Percentiles rank a stretch among this genome's conserved stretches.
phyloP scores from a whole-genome alignment of 2,329 filamentous ascomycete species.

The Epicoccum sorghinum region DNA sequence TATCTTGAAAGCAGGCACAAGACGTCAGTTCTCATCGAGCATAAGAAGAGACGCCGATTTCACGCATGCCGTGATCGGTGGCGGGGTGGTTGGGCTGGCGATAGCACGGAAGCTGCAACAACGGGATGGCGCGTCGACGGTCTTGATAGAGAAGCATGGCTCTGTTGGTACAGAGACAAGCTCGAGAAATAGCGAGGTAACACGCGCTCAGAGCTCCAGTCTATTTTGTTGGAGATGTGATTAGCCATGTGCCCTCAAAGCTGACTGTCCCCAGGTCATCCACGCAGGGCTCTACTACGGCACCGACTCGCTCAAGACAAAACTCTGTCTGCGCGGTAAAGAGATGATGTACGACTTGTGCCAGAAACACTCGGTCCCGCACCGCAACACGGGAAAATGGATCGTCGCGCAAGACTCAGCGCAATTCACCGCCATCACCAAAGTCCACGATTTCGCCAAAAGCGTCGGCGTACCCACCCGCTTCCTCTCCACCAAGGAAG shows the following conservation, averaged over 20 bases:
- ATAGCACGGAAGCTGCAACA: conserved; percentile 74
- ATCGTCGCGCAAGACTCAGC: conserved; percentile 82
- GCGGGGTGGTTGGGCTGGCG: conserved; percentile 79
- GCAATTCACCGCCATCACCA: conserved; percentile 69
- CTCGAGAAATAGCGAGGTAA: conserved; percentile 83
- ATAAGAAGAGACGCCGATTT: conserved; percentile 59
- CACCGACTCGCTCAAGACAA: conserved; percentile 75
- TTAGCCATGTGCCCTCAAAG: no score
- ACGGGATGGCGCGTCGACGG: conserved; percentile 66
- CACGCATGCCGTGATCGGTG: conserved; percentile 71
- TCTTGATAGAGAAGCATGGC: conserved; percentile 81
- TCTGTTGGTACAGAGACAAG: conserved; percentile 84
- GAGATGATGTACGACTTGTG: conserved; percentile 82
- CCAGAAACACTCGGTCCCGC: conserved; percentile 67
- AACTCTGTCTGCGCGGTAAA: conserved; percentile 79
- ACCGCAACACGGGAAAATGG: conserved; percentile 87
- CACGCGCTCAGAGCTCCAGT: no score
- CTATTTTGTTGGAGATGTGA: no score
- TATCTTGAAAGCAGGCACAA: not conserved
- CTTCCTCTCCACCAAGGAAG: conserved; percentile 70
- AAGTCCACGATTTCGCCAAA: conserved; percentile 60
- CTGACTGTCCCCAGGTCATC: conserved; percentile 67
- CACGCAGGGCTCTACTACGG: conserved; percentile 96
- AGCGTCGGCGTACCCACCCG: conserved; percentile 70
- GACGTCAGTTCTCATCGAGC: conserved; percentile 34